Evolutionary conservation across 129 eudicot genomes (phyloP).

Genomic region (Pittosporum tobira): DNA sequence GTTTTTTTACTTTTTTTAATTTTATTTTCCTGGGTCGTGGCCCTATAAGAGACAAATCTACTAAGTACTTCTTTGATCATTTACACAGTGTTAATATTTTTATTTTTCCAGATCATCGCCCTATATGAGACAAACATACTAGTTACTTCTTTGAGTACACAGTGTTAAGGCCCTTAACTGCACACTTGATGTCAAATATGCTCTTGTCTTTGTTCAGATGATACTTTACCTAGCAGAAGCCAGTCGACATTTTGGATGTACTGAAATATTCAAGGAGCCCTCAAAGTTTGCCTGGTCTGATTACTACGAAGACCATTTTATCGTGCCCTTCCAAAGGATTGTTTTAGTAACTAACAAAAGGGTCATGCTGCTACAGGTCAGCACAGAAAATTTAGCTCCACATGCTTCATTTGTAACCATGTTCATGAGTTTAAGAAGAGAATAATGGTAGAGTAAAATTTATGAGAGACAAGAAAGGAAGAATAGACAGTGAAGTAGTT

Average conservation of each 20-base stretch:
- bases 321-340: conserved; percentile 71
- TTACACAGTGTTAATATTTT: too few species aligned
- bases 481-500: too few species aligned
- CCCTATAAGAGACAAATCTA: too few species aligned
- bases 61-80: too few species aligned
- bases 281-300: conserved; percentile 97
- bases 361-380: conserved; percentile 84
- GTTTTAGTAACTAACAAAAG: conserved; percentile 82
- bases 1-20: too few species aligned
- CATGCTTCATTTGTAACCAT: not conserved
- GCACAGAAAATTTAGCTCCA: not conserved
- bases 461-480: too few species aligned
- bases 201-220: conserved; percentile 42
- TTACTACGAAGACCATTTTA: conserved; percentile 78
- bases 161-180: not conserved
- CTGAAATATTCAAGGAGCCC: conserved; percentile 95
- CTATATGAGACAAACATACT: not conserved
- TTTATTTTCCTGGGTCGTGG: too few species aligned
- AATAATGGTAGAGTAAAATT: too few species aligned
- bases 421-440: too few species aligned
- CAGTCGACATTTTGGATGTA: conserved; percentile 89
- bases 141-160: conserved; percentile 1
- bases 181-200: not conserved
- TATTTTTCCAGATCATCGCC: too few species aligned
- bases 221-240: conserved; percentile 95